A percentile compares a stretch with the other conserved stretches of the same genome.
phyloP scores from a whole-genome alignment of 1,284 basidiomycete genomes.

The Bjerkandera adusta region DNA sequence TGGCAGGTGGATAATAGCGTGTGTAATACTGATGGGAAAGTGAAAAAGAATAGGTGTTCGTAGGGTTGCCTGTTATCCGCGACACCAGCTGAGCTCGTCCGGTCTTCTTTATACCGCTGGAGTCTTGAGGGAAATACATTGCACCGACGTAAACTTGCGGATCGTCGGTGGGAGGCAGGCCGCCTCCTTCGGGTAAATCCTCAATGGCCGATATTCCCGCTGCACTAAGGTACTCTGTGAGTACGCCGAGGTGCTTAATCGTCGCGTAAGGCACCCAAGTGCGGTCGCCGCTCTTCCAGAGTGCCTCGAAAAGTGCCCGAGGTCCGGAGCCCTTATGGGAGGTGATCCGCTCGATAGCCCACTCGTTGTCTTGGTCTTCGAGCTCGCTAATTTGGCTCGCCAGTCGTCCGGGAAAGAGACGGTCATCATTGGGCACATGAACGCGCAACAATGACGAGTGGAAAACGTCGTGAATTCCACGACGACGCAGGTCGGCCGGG shows the following conservation, averaged over 20 bases:
- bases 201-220: slow-evolving; percentile 3
- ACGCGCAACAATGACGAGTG: slow-evolving; percentile 29
- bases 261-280: slow-evolving; percentile 30
- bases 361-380: slow-evolving; percentile 17
- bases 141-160: slow-evolving; percentile 12
- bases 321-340: slow-evolving; percentile 26
- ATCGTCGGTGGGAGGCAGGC: slow-evolving; percentile 10
- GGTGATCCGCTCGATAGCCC: slow-evolving; percentile 19
- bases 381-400: slow-evolving; percentile 11
- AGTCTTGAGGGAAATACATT: neutral
- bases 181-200: slow-evolving; percentile 11
- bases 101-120: too few species aligned
- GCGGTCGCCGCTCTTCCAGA: slow-evolving; percentile 33
- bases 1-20: too few species aligned
- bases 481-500: slow-evolving; percentile 23
- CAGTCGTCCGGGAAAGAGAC: slow-evolving; percentile 21
- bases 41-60: too few species aligned
- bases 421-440: slow-evolving; percentile 31
- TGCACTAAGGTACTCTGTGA: slow-evolving; percentile 19
- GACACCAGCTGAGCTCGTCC: too few species aligned
- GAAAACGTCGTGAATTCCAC: slow-evolving; percentile 31
- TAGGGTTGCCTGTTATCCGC: too few species aligned
- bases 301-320: slow-evolving; percentile 27
- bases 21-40: too few species aligned
- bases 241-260: slow-evolving; percentile 15